phyloP scores from a whole-genome alignment of 805 yeast species.

The Ogataea nitratoaversa region DNA sequence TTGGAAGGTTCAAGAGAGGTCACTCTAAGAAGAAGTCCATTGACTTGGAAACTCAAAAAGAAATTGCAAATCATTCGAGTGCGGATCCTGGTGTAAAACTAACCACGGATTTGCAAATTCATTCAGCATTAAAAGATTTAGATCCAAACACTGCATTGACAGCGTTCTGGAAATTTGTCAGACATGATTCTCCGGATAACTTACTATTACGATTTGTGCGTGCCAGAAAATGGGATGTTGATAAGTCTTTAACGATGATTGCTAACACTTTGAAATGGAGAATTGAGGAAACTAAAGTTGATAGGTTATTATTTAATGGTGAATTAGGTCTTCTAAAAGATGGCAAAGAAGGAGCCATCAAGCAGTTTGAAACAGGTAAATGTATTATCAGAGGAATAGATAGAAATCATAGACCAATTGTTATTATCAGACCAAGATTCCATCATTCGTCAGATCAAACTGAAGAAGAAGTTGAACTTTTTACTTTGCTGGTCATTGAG shows the following conservation, averaged over 20 bases:
- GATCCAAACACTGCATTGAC: slow-evolving; percentile 45
- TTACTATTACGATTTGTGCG: slow-evolving; percentile 69
- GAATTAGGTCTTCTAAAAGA: slow-evolving; percentile 56
- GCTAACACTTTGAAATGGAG: slow-evolving; percentile 79
- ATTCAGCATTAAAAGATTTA: slow-evolving; percentile 46
- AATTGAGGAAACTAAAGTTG: slow-evolving; percentile 52
- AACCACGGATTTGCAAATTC: slow-evolving; percentile 36
- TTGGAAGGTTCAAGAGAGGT: slow-evolving; percentile 26
- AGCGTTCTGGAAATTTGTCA: slow-evolving; percentile 55
- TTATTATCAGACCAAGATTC: slow-evolving; percentile 71
- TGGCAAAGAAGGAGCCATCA: slow-evolving; percentile 42
- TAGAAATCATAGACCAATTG: slow-evolving; percentile 69
- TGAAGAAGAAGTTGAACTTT: slow-evolving; percentile 67
- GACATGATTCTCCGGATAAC: slow-evolving; percentile 82
- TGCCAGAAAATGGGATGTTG: slow-evolving; percentile 83
- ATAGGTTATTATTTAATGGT: slow-evolving; percentile 61
- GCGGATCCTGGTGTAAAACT: slow-evolving; percentile 27
- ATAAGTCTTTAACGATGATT: slow-evolving; percentile 65
- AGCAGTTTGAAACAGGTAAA: slow-evolving; percentile 62
- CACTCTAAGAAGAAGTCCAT: slow-evolving; percentile 21
- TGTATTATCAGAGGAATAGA: slow-evolving; percentile 75
- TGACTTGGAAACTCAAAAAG: slow-evolving; percentile 16
- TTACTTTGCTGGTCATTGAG: slow-evolving; percentile 75
- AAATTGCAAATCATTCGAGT: slow-evolving; percentile 19
- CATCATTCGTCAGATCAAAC: slow-evolving; percentile 70